phyloP scores from a whole-genome alignment of 495 filamentous ascomycete species.

The Penicillium tannophilum region DNA sequence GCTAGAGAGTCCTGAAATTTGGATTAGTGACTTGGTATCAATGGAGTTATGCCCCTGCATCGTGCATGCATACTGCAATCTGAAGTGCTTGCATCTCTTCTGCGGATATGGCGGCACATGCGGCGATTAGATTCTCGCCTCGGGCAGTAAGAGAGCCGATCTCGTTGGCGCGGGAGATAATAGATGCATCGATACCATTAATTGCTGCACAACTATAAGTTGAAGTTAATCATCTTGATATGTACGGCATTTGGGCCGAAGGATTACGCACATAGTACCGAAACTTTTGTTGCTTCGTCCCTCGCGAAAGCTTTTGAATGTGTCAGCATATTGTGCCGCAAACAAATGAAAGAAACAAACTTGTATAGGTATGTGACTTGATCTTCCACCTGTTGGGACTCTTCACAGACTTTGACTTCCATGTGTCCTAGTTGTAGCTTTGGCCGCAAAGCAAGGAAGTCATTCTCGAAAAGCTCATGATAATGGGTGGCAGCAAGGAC shows the following conservation, averaged over 20 bases:
- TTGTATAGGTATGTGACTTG: slow-evolving; percentile 91
- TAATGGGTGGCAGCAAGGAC: slow-evolving; percentile 91
- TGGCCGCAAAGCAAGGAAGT: slow-evolving; percentile 61
- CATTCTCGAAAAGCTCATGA: slow-evolving; percentile 86
- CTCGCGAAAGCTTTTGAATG: slow-evolving; percentile 44
- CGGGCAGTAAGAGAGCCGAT: slow-evolving; percentile 67
- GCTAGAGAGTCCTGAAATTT: slow-evolving; percentile 35
- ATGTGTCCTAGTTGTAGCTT: slow-evolving; percentile 77
- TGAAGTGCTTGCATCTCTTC: slow-evolving; percentile 63
- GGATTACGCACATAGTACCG: slow-evolving; percentile 59
- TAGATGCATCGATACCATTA: slow-evolving; percentile 72
- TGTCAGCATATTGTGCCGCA: slow-evolving; percentile 14
- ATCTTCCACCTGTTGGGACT: slow-evolving; percentile 60
- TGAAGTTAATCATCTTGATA: neutral
- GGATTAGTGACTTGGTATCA: slow-evolving; percentile 7
- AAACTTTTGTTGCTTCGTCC: slow-evolving; percentile 82
- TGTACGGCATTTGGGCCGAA: neutral
- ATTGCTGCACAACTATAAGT: slow-evolving; percentile 69
- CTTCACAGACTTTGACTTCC: slow-evolving; percentile 74
- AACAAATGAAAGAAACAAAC: slow-evolving; percentile 34
- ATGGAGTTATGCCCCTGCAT: neutral
- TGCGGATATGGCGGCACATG: slow-evolving; percentile 64
- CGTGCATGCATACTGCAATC: slow-evolving; percentile 52
- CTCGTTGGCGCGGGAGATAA: slow-evolving; percentile 77
- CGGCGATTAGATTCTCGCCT: slow-evolving; percentile 74